Evolutionary conservation across 2,329 filamentous ascomycete species (phyloP).

Genomic region (Cladobotryum mycophilum): DNA sequence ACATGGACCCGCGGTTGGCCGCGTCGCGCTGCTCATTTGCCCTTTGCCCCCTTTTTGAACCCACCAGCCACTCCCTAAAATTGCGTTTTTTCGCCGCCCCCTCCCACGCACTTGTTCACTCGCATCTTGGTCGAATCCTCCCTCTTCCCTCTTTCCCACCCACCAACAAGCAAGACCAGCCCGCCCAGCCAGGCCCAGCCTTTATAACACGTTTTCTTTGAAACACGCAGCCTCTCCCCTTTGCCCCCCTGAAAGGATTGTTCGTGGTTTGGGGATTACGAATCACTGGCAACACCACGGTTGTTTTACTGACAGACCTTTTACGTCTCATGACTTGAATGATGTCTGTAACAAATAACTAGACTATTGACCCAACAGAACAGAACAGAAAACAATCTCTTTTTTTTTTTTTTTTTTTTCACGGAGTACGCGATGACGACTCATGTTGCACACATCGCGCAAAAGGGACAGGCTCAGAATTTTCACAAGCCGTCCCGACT

Average conservation of each 20-base stretch:
- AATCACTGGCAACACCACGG: background rate
- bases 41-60: slow-evolving; percentile 12
- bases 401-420: background rate
- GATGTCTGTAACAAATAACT: too few relatives aligned
- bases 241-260: background rate
- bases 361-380: too few relatives aligned
- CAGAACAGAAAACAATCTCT: too few relatives aligned
- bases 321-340: background rate
- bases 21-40: slow-evolving; percentile 13
- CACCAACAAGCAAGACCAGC: too few relatives aligned
- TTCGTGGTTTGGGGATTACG: background rate
- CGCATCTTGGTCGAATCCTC: background rate
- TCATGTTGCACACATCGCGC: slow-evolving; percentile 10
- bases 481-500: slow-evolving; percentile 6
- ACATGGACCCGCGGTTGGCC: slow-evolving; percentile 18
- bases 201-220: slow-evolving; percentile 8
- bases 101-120: slow-evolving; percentile 10
- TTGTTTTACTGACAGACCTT: too few relatives aligned
- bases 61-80: slow-evolving; percentile 20
- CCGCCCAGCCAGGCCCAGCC: background rate
- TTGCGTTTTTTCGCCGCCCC: slow-evolving; percentile 17
- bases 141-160: too few relatives aligned
- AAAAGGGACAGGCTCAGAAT: slow-evolving; percentile 10
- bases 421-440: slow-evolving; percentile 5
- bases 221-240: slow-evolving; percentile 9